Evolutionary conservation across 768 basidiomycete genomes (phyloP), one percentile per base, ranked within the genome.

Genomic region (Mycena olivaceomarginata): DNA sequence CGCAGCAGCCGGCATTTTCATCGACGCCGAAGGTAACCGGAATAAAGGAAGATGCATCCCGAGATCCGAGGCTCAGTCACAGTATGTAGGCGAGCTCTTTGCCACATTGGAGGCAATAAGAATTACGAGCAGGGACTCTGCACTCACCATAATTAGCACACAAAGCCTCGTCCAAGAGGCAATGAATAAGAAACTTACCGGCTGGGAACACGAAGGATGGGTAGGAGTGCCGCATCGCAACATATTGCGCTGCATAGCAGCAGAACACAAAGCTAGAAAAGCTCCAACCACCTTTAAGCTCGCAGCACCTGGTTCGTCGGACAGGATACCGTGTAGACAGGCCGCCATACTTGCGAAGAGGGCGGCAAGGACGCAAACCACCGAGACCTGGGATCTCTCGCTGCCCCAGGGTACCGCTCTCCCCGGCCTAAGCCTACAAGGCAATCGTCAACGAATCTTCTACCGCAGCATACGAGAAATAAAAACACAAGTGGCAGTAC

Each of bases 381-480:
- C 22, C 31, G 59, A 37, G 59, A 13, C 3, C 6, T 60, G 59
- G 59, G 31, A 12, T 18, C 37, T 60, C 31, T 37, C 59, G 16
- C 2, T 60, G 16, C 59, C 59, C 2, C 25, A 7, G 12, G 12
- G 39, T 25, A 60, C 37, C 7, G 12, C 31, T 15, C 59, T 60
- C 12, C 59, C 31, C 59, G 59, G 59, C 31, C 31, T 60, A 39
- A 60, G 59, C 59, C 31, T 60, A 13, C 59, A 60, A 60, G 59
- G 59, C 5, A 60, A 60, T 13, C 59, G 59, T 37, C 59, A 60
- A 37, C 22, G 25, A 18, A 18, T 39, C 25, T 60, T 60, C 59
- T 60, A n/a, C n/a, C n/a, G n/a, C n/a, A 60, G 59, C 59, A 60
- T 60, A 60, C 25, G 59, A 2, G 59, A 60, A 39, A 18, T 13